Conservation (phyloP, 2,329 filamentous ascomycete genomes). For the Allantophomopsis cytisporea region DNA sequence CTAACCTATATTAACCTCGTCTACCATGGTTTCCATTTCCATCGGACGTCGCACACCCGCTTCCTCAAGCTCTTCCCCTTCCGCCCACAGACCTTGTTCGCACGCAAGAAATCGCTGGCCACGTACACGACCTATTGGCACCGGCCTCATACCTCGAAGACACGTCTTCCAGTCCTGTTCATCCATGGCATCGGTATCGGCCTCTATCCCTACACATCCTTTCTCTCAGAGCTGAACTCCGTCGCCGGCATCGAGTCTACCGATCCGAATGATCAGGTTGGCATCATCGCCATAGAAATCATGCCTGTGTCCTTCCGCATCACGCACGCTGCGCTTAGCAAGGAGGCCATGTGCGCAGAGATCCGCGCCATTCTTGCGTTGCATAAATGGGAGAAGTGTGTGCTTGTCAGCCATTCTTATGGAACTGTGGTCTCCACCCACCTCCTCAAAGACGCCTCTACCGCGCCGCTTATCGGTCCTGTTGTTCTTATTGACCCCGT, state of each 20-base stretch:
- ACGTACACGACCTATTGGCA: constrained; percentile 43
- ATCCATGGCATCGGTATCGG: constrained; percentile 51
- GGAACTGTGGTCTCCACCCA: constrained; percentile 41
- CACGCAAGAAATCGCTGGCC: constrained; percentile 28
- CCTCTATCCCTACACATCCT: constrained; percentile 40
- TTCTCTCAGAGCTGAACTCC: constrained; percentile 36
- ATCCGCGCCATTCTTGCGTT: constrained; percentile 34
- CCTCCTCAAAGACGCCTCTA: constrained; percentile 26
- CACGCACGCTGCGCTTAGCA: constrained; percentile 30
- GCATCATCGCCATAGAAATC: constrained; percentile 43
- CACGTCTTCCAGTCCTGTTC: constrained; percentile 41
- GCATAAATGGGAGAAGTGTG: constrained; percentile 35
- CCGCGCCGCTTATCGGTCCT: constrained; percentile 28
- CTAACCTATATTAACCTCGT: constrained; percentile 21
- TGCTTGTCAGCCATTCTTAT: constrained; percentile 37
- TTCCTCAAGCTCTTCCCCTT: constrained; percentile 37
- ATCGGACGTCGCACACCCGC: constrained; percentile 26
- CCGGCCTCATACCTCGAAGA: constrained; percentile 42
- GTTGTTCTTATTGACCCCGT: constrained; percentile 46
- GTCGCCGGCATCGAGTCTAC: constrained; percentile 13
- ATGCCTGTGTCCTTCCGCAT: constrained; percentile 44
- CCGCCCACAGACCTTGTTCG: constrained; percentile 32
- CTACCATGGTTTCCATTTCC: constrained; percentile 30
- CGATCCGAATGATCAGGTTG: constrained; percentile 31
- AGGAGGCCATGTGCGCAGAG: constrained; percentile 34